Evolutionary conservation across 192 early-diverging fungal species (phyloP), one percentile per base, ranked within the genome.

Genomic region (Haplosporangium gracile): DNA sequence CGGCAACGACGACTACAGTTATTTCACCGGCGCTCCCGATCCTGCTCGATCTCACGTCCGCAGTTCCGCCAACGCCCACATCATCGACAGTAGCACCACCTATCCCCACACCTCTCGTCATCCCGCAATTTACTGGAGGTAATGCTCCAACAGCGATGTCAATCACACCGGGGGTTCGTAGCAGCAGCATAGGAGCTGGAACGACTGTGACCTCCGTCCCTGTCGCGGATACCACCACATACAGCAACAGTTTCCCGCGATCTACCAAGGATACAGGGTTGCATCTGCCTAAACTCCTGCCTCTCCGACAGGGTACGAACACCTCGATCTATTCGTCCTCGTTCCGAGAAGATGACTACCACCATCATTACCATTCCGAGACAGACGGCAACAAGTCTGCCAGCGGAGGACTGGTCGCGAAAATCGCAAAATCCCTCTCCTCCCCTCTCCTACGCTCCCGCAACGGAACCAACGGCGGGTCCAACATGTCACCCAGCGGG

Each of bases 381-480:
- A 18, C 45, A 18, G 26, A 39, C 9, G 34, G 39, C 20, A 40
- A 2, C 40, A 69, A 45, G 40, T 42, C 39, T 24, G 22, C 26
- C 13, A 69, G 60, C 36, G 55, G 45, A 9, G 77, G 82, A 20
- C 45, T 85, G 6, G 78, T 80, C 4, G 83, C 83, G 16, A 85
- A 85, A 36, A 75, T 85, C 32, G 83, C 83, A 13, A 85, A 80
- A 16, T 85, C 83, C 0, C 34, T 85, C 18, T 80, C 83, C 0
- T 80, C 83, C 1, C 71, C 84, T 22, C 77, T 78, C 38, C 77
- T 74, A 13, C 71, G 82, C n/a, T 38, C 38, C 1, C 11, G 34
- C 8, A 20, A 45, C 29, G 72, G 68, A 5, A 47, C 45, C 24
- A 20, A 0, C 29, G 16, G 22, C 45, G 36, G 36, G 36, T 43